Base-by-base conservation (phyloP, 2,329 filamentous ascomycete genomes). In the Eutypella sp. region DNA sequence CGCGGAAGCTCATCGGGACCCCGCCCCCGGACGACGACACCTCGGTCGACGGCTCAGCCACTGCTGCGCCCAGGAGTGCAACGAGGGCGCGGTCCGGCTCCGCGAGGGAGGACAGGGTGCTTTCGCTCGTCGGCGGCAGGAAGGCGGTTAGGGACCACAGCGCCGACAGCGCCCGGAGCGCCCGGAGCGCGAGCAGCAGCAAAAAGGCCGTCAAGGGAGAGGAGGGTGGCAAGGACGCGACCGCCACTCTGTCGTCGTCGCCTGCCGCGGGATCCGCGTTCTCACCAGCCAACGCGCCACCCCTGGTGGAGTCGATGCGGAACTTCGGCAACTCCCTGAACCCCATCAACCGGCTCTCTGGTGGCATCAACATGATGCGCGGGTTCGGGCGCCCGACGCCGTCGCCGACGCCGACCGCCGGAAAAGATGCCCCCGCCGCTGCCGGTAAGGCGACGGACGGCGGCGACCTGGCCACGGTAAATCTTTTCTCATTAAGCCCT, bases 1-100 rank as follows among this genome's bases (percentile, higher is more conserved):
- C 92, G 15, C 79, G 90, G 40, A 92, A 90, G 63, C 78, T 99
- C 10, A 87, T 99, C 51, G 87, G 82, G 58, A 87, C 86, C 1
- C 82, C 85, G 29, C 73, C 81, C 13, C 76, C 70, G 0, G 79
- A 83, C 3, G 81, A 85, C 31, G 79, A 81, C 46, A 74, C 63
- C 50, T 81, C 79, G 8, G 69, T 76, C n/a, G 79, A 78, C 57
- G 82, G 77, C 31, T 69, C 75, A 34, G 78, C 73, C n/a, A n/a
- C n/a, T 53, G 76, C 77, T 2, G 59, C 75, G 7, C 75, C 66
- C 62, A 78, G 51, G n/a, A 55, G 55, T 3, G 66, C 70, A 9
- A 67, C 71, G 24, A 45, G 53, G 11, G 66, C 68, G 38, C 61
- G 56, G 50, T 58, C 54, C 36, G 52, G 53, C 24, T 53, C 59